Evolutionary conservation across 148 eudicot genomes (phyloP).

Genomic region (Tetragonia tetragonoides): DNA sequence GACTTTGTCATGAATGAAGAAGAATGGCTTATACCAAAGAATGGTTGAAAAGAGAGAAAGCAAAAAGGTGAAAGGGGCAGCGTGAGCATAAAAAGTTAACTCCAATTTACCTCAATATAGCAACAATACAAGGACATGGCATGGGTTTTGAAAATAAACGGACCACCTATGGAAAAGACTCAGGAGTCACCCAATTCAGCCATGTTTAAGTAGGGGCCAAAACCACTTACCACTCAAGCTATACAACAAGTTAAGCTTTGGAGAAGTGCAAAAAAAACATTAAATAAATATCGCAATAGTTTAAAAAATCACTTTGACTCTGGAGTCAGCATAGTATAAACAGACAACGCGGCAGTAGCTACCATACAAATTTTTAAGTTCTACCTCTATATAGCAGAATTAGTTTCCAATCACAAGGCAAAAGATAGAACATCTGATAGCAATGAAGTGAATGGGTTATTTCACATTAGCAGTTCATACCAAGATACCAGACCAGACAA

Average conservation of each 20-base stretch:
- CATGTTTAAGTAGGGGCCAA: not conserved
- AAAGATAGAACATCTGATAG: not conserved
- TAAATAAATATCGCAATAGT: not conserved
- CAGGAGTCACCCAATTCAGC: not conserved
- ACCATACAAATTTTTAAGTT: not conserved
- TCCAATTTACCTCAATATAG: not conserved
- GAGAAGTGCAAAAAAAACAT: not conserved
- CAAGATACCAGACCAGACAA: conserved; percentile 76
- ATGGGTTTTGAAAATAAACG: not conserved
- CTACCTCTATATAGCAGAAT: not conserved
- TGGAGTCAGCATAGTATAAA: not conserved
- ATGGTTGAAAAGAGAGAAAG: not conserved
- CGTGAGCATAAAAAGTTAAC: not conserved
- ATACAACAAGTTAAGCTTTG: not conserved
- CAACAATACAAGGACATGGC: not conserved
- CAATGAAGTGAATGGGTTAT: not conserved
- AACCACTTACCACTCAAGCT: not conserved
- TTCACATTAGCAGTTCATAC: conserved; percentile 32
- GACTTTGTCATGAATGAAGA: not conserved
- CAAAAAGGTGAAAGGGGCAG: not conserved
- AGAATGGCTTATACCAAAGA: not conserved
- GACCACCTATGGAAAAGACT: not conserved
- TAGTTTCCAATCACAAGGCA: not conserved
- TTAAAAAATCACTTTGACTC: not conserved
- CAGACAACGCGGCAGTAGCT: not conserved